Percentiles rank a stretch among this genome's conserved stretches.
Conservation (phyloP, 2,329 filamentous ascomycete genomes). For the Penicillium paneum region DNA sequence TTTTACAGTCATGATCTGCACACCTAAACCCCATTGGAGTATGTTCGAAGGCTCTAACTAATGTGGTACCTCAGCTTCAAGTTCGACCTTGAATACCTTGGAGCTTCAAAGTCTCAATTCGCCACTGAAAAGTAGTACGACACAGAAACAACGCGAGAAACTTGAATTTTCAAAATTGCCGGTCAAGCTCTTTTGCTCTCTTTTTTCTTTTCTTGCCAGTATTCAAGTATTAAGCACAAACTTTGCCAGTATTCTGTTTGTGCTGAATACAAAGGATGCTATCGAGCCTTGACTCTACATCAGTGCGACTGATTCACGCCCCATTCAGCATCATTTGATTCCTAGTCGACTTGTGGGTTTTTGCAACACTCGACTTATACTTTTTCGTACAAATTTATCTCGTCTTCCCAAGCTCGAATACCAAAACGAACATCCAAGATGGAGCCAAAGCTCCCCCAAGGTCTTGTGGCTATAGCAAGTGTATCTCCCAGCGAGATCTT, state of each 20-base stretch:
- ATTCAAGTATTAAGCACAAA: too few relatives aligned
- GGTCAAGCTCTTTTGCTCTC: neutral
- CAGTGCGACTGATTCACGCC: neutral
- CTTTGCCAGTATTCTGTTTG: neutral
- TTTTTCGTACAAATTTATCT: neutral
- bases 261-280: slow-evolving; percentile 4
- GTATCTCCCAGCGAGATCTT: slow-evolving; percentile 38
- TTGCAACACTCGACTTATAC: neutral
- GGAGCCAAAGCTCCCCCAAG: slow-evolving; percentile 40
- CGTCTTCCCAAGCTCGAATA: neutral
- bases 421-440: slow-evolving; percentile 22
- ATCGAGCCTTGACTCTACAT: neutral
- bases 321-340: neutral
- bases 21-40: neutral
- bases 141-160: neutral
- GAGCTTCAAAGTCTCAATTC: neutral
- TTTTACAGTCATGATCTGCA: neutral
- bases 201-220: neutral
- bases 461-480: slow-evolving; percentile 42
- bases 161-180: too few relatives aligned
- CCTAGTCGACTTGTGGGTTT: neutral
- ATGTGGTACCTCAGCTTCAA: neutral
- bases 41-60: neutral
- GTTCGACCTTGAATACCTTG: neutral
- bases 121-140: neutral